Evolutionary conservation across 768 basidiomycete species (phyloP).

Genomic region (Cystofilobasidium macerans): DNA sequence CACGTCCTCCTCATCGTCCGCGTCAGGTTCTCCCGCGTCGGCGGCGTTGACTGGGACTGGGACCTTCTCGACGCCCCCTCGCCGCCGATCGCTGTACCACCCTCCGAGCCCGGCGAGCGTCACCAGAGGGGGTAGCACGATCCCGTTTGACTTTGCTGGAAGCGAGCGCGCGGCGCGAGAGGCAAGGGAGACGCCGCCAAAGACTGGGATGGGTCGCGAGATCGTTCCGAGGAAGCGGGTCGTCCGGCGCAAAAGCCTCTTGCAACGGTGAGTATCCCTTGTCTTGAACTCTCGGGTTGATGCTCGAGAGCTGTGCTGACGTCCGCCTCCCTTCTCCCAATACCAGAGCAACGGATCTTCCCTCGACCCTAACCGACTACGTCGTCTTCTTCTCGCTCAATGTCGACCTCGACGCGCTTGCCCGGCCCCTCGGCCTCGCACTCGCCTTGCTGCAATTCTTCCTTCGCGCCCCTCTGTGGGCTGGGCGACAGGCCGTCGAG

Average conservation of each 20-base stretch:
- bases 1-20: background rate
- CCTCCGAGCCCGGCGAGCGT: constrained; percentile 18
- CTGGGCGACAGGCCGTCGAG: background rate
- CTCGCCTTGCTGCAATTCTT: constrained; percentile 23
- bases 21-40: background rate
- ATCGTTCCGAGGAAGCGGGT: constrained; percentile 8
- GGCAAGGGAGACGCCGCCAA: constrained; percentile 9
- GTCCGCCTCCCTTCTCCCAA: too few species aligned
- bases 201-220: background rate
- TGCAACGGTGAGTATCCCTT: constrained; percentile 10
- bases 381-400: constrained; percentile 18
- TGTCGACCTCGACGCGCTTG: constrained; percentile 15
- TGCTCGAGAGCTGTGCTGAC: background rate
- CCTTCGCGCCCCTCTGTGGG: constrained; percentile 20
- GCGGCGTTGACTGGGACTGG: background rate
- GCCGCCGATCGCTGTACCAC: background rate
- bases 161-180: constrained; percentile 17
- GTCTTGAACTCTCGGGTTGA: background rate
- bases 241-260: constrained; percentile 12
- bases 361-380: constrained; percentile 4
- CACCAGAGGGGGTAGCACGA: constrained; percentile 15
- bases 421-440: constrained; percentile 19
- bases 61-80: constrained; percentile 3
- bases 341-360: constrained; percentile 15
- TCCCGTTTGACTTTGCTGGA: constrained; percentile 24